A percentile compares a stretch with the other conserved stretches of the same genome.
Evolutionary conservation across 1,139 yeast genomes (phyloP).

Genomic region (Magnusiomyces sp.): DNA sequence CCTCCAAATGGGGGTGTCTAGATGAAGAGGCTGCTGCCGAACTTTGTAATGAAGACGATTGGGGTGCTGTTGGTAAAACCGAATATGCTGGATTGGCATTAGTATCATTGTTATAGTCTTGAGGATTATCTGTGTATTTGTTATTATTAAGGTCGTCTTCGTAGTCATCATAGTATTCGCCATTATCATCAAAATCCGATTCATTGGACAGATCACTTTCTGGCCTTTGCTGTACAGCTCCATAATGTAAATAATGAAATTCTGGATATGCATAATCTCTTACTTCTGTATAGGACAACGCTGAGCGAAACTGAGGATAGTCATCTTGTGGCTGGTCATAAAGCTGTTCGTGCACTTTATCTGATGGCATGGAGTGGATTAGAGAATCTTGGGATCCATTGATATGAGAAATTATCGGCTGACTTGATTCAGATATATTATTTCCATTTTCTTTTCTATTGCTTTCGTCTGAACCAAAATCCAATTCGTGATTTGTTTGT

Average conservation of each 20-base stretch:
- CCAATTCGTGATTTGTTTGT: no score
- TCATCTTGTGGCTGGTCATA: no score
- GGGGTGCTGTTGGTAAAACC: no score
- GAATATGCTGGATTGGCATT: not conserved
- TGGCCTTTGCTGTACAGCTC: constrained; percentile 27
- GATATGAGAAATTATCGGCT: no score
- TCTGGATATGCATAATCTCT: constrained; percentile 73
- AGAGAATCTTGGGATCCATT: no score
- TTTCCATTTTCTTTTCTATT: no score
- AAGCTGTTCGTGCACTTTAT: no score
- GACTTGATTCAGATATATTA: no score
- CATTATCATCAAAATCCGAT: not conserved
- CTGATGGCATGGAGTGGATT: no score
- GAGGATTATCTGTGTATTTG: not conserved
- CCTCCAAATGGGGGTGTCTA: not conserved
- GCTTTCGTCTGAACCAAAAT: no score
- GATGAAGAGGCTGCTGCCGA: no score
- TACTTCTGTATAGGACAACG: constrained; percentile 38
- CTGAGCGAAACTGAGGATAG: constrained; percentile 17
- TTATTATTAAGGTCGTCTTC: not conserved
- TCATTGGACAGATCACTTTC: constrained; percentile 3
- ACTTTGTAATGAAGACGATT: no score
- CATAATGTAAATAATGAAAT: constrained; percentile 59
- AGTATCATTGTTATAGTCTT: not conserved
- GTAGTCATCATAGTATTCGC: not conserved